Evolutionary conservation across 2,329 filamentous ascomycete species (phyloP), one percentile per base, ranked within the genome.

Genomic region (Xylaria sp.): DNA sequence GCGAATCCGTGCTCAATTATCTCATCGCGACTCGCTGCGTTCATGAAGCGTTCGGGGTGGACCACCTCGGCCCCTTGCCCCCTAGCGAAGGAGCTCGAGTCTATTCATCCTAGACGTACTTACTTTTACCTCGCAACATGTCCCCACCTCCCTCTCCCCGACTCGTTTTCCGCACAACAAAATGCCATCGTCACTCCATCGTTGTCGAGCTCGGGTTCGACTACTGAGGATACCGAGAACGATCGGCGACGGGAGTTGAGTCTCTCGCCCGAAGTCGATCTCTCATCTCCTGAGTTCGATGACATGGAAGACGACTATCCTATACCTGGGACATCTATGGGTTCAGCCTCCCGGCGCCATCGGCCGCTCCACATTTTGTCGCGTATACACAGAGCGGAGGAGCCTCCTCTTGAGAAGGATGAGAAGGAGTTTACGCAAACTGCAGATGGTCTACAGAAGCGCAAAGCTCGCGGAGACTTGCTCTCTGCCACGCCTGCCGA

Each of bases 381-480:
- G 49, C 85, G 89, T 69, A 87, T 85, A 64, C 83, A 87, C 63
- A 87, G 91, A 62, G 90, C 89, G n/a, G 87, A 90, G 23, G 95
- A 92, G 66, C 93, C 94, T 53, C 92, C 93, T 15, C 83, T 98
- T 37, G 94, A 98, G 79, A 92, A 91, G 71, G 94, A 98, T 70
- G 94, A 98, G 81, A 91, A 90, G 73, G 95, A 98, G 77, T 99
- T 99, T 73, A 97, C 94, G 6, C 92, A 96, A 78, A 98, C 93
- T 1, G 95, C 95, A 15, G 91, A 92, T 68, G 92, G 90, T 49
- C 85, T 98, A 70, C 91, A 87, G 70, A 87, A 86, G 74, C 80
- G 85, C 63, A 89, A 88, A 71, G 79, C 87, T 21, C 81, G 75
- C 44, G 81, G 82, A 27, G 79, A 80, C 40, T 62, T 79, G 31